Percentiles rank a stretch among this genome's conserved stretches.
These are phyloP conservation scores for Uronychia setigera DNA, from an alignment of 73 alveolate genomes.

Conservation along the genomic window DNA sequence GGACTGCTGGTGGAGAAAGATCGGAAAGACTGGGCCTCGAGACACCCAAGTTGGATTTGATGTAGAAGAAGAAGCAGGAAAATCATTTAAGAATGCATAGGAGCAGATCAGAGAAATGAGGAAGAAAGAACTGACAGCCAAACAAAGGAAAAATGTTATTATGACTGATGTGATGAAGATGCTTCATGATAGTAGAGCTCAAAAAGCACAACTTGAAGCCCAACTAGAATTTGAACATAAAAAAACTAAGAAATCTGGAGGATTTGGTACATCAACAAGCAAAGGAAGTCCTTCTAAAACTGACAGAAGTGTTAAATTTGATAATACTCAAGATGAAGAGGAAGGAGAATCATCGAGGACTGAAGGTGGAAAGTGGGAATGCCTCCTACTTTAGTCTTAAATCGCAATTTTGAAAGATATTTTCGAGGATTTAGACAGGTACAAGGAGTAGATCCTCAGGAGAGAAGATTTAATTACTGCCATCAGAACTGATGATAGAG, in stretches of 20 bases:
- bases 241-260: neutral
- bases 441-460: slow-evolving; percentile 49
- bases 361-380: slow-evolving; percentile 21
- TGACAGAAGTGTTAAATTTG: neutral
- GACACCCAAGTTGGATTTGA: neutral
- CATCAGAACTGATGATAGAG: slow-evolving; percentile 59
- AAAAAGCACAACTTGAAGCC: slow-evolving; percentile 14
- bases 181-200: slow-evolving; percentile 20
- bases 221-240: slow-evolving; percentile 26
- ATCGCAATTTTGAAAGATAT: slow-evolving; percentile 47
- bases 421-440: slow-evolving; percentile 54
- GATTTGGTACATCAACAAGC: neutral
- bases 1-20: slow-evolving; percentile 51
- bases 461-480: slow-evolving; percentile 36
- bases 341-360: neutral
- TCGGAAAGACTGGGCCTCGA: neutral
- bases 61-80: neutral
- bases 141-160: neutral
- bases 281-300: slow-evolving; percentile 9
- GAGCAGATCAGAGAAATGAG: neutral
- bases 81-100: neutral
- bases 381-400: slow-evolving; percentile 45
- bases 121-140: neutral
- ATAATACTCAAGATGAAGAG: slow-evolving; percentile 15
- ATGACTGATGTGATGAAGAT: slow-evolving; percentile 6